Evolutionary conservation across 139 green algal species (phyloP).

Genomic region (Marvania coccoides): DNA sequence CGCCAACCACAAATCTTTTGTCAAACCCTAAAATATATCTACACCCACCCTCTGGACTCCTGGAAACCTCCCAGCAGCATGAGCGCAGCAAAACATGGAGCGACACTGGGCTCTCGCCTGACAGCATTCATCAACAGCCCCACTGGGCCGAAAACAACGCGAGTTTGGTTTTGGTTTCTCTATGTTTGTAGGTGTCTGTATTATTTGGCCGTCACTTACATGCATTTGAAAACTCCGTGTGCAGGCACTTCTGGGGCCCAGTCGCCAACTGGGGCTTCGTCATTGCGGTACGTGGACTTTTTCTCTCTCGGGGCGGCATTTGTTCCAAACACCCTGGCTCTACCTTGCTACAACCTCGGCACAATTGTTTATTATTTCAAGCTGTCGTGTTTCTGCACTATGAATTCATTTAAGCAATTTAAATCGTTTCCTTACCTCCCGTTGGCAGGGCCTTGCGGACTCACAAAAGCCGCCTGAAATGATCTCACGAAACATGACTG

Average conservation of each 20-base stretch:
- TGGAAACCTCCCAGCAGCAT: no score
- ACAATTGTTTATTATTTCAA: no score
- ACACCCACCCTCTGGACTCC: no score
- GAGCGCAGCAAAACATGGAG: conserved; percentile 11
- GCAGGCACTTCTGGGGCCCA: no score
- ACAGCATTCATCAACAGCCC: conserved; percentile 11
- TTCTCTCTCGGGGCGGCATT: no score
- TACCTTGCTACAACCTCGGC: no score
- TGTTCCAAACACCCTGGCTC: no score
- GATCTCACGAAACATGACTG: conserved; percentile 67
- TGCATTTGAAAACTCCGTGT: neutral
- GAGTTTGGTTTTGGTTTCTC: neutral
- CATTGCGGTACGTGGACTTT: conserved; percentile 39
- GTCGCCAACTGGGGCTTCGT: conserved; percentile 80
- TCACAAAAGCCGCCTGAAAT: conserved; percentile 55
- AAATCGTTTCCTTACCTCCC: no score
- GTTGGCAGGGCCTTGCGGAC: conserved; percentile 51
- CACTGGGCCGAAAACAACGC: conserved; percentile 30
- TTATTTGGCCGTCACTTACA: neutral
- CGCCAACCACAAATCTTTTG: no score
- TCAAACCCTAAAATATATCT: no score
- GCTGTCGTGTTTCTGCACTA: no score
- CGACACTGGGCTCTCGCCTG: neutral
- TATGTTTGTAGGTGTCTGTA: neutral
- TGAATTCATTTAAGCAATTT: no score